Percentiles rank a stretch among this genome's conserved stretches.
Evolutionary conservation across 805 yeast species (phyloP).

Genomic region (Starmerella cellae): DNA sequence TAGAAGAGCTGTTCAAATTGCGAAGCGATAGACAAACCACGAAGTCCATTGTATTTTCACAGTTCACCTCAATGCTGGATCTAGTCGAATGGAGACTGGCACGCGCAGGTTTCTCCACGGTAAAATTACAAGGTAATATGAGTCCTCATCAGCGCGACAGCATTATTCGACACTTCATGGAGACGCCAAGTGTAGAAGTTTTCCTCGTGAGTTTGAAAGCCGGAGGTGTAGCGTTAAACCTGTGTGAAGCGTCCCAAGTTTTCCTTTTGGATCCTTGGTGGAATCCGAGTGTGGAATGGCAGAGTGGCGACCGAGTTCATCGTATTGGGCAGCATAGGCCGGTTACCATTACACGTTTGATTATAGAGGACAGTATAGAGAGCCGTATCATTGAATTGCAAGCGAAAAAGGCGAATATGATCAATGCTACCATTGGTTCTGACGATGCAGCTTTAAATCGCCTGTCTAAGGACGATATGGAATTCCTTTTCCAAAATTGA

Average conservation of each 20-base stretch:
- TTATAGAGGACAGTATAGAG: constrained; percentile 94
- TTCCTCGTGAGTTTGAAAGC: constrained; percentile 91
- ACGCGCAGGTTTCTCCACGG: constrained; percentile 90
- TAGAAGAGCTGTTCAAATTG: constrained; percentile 78
- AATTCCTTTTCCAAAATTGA: constrained; percentile 77
- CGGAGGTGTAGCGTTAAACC: constrained; percentile 94
- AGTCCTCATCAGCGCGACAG: constrained; percentile 90
- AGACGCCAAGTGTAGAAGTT: constrained; percentile 81
- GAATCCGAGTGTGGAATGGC: constrained; percentile 98
- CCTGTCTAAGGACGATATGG: constrained; percentile 86
- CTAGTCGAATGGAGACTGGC: constrained; percentile 89
- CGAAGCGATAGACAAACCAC: constrained; percentile 80
- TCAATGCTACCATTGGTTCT: constrained; percentile 85
- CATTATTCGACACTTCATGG: constrained; percentile 84
- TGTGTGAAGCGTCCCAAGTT: constrained; percentile 95
- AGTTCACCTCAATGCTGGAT: constrained; percentile 93
- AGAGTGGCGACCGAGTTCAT: constrained; percentile 94
- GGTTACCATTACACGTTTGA: constrained; percentile 78
- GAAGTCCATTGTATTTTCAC: constrained; percentile 93
- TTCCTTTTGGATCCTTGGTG: constrained; percentile 98
- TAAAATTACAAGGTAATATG: constrained; percentile 92
- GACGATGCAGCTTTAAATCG: constrained; percentile 84
- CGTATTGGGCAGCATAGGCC: constrained; percentile 95
- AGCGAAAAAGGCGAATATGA: constrained; percentile 96
- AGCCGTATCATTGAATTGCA: constrained; percentile 90